Evolutionary conservation across 345 rosid species (phyloP).

Genomic region (Eucalyptus albens): DNA sequence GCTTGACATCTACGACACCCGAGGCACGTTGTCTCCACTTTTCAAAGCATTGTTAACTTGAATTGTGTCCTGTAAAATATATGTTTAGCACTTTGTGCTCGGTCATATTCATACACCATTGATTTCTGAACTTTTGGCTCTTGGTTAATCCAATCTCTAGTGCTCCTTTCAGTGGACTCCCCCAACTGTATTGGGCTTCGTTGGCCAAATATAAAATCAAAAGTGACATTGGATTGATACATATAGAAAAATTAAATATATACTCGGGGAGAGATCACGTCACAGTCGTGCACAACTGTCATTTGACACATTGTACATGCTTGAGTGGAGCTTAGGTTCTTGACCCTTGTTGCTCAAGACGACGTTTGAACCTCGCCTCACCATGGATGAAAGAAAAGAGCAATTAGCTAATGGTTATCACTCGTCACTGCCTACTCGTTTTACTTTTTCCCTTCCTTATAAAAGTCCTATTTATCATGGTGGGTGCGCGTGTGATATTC

Average conservation of each 20-base stretch:
- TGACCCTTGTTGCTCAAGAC: not conserved
- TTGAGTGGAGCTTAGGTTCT: not conserved
- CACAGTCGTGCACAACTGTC: rapidly evolving
- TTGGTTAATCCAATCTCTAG: not conserved
- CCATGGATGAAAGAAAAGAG: not conserved
- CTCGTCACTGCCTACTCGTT: not conserved
- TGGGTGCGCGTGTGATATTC: not conserved
- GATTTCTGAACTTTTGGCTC: not conserved
- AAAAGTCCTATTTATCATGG: not conserved
- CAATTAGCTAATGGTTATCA: not conserved
- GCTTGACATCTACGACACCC: not conserved
- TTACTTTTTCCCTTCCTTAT: not conserved
- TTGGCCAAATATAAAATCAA: not conserved
- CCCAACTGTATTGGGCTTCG: not conserved
- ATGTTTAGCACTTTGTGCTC: not conserved
- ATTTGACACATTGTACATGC: not conserved
- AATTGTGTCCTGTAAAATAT: not conserved
- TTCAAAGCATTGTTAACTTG: not conserved
- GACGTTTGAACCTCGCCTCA: not conserved
- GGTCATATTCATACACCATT: not conserved
- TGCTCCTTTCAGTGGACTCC: not conserved
- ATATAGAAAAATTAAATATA: too few relatives aligned
- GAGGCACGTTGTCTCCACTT: not conserved
- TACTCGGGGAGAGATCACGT: not conserved
- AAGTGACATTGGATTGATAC: not conserved